Conservation (phyloP, 352 stramenopile genomes). For the Phytopythium ostracodes region DNA sequence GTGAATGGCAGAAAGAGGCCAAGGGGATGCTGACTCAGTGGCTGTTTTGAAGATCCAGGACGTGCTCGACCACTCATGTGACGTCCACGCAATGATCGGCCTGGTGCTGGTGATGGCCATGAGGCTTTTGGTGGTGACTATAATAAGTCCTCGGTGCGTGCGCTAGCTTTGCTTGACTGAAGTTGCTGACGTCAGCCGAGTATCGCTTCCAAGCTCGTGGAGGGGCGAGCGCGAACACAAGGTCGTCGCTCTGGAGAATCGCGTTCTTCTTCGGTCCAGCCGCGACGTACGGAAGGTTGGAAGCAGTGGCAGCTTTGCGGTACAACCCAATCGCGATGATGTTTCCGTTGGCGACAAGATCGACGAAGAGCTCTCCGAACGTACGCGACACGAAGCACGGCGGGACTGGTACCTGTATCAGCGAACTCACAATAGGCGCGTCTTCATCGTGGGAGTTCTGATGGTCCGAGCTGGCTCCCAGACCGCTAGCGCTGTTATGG, state of each 20-base stretch:
- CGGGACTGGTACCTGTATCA: conserved; percentile 53
- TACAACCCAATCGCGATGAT: conserved; percentile 55
- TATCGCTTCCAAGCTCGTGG: conserved; percentile 18
- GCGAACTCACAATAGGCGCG: conserved; percentile 33
- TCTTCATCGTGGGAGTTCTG: conserved; percentile 3
- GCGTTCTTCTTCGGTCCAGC: conserved; percentile 42
- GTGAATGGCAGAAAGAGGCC: not conserved
- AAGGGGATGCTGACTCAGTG: not conserved
- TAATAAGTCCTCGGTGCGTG: not conserved
- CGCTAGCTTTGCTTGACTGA: not conserved
- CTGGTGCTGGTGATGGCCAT: not conserved
- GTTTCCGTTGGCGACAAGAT: conserved; percentile 38
- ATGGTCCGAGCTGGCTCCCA: not conserved
- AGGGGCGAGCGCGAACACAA: conserved; percentile 59
- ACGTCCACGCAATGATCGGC: not conserved
- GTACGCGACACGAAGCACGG: conserved; percentile 30
- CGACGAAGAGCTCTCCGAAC: conserved; percentile 50
- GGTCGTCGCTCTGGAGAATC: conserved; percentile 39
- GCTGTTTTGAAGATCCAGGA: not conserved
- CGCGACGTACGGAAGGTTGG: conserved; percentile 49
- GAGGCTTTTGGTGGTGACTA: not conserved
- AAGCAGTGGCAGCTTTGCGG: conserved; percentile 27
- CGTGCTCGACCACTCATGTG: not conserved
- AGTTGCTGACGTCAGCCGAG: not conserved
- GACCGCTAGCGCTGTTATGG: not conserved